phyloP scores from a whole-genome alignment of 2,329 filamentous ascomycete genomes.

The Diaporthe citriasiana region DNA sequence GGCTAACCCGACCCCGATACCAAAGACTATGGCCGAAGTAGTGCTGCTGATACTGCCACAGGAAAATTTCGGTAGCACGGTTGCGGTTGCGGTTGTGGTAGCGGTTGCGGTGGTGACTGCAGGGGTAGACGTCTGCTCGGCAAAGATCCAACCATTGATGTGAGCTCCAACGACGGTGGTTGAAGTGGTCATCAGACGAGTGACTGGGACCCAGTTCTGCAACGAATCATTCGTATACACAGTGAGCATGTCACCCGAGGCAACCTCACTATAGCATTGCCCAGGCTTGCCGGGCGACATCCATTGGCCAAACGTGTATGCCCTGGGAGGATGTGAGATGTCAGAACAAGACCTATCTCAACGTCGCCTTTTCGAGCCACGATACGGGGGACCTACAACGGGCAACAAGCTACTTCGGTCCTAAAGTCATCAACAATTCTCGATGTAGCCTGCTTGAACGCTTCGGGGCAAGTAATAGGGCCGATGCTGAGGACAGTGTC shows the following conservation, averaged over 20 bases:
- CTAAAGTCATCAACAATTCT: neutral
- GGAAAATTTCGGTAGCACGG: too few species aligned
- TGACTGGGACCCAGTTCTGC: neutral
- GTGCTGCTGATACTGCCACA: neutral
- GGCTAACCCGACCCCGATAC: neutral
- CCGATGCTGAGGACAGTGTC: constrained; percentile 3
- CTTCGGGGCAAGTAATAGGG: neutral
- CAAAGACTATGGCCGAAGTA: neutral
- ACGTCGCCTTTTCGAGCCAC: neutral
- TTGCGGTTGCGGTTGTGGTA: neutral
- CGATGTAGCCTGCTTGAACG: neutral
- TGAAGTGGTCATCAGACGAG: neutral
- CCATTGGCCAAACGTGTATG: neutral
- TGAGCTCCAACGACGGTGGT: neutral
- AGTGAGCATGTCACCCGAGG: neutral
- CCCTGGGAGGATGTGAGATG: neutral
- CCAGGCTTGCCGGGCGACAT: neutral
- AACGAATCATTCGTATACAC: neutral
- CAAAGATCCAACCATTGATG: constrained; percentile 16
- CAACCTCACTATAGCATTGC: neutral
- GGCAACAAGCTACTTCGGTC: neutral
- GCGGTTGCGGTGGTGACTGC: neutral
- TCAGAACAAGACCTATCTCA: neutral
- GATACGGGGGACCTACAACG: neutral
- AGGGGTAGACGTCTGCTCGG: neutral